Evolutionary conservation across 2,329 filamentous ascomycete genomes (phyloP), one percentile per base, ranked within the genome.

Genomic region (Xylariaceae sp.): DNA sequence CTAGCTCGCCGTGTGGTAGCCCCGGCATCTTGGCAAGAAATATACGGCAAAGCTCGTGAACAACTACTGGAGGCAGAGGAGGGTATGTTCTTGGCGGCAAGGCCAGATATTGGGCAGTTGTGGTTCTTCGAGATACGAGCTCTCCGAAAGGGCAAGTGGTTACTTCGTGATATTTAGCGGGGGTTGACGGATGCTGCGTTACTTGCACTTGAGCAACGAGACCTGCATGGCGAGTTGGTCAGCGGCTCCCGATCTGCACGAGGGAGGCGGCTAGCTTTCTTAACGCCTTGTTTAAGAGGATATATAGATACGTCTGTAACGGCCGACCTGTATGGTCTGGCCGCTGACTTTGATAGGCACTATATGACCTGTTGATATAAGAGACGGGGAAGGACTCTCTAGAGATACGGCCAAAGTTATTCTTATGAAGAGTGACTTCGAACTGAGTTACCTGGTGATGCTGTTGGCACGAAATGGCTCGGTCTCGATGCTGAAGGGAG

Each of bases 111-210:
- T 61, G 58, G 54, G 35, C 30, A 49, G 48, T 53, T 43, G 52
- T 23, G 27, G 39, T 46, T 54, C 48, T 43, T 49, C 32, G 15
- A 44, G 54, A 61, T 60, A 60, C 57, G 56, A 62, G 50, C 43
- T 57, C 53, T 58, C n/a, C n/a, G n/a, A 55, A 59, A 58, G 60
- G 64, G 65, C 63, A 67, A 66, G 65, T 65, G 58, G 52, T 59
- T 63, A 47, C 49, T 46, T 40, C 53, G 51, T 59, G 58, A 58
- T 54, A 55, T n/a, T n/a, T n/a, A n/a, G n/a, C n/a, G n/a, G n/a
- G n/a, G n/a, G n/a, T n/a, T n/a, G n/a, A 54, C 44, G 55, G 50
- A 50, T 57, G 53, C 55, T 57, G 61, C 57, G 60, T 42, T 54
- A 52, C 30, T 23, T 35, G 45, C 60, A 30, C 27, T 18, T 15